A percentile compares a stretch with the other conserved stretches of the same genome.
Evolutionary conservation across 2,329 filamentous ascomycete genomes (phyloP).

Genomic region (Penicillium sp.): DNA sequence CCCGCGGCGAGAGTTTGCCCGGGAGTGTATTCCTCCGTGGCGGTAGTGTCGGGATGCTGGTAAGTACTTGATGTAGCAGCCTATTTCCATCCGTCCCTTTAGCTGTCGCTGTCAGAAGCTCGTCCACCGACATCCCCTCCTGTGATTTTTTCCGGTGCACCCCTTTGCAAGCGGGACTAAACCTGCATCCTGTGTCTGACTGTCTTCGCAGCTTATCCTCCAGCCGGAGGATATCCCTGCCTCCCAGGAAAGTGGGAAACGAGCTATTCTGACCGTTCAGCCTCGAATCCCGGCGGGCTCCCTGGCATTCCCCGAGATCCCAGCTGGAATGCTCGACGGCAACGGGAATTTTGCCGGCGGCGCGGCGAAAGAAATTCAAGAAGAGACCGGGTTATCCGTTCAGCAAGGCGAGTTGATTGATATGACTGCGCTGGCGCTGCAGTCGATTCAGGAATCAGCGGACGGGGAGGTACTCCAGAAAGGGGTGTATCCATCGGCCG

Average conservation of each 20-base stretch:
- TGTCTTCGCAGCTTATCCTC: conserved; percentile 50
- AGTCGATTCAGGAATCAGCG: conserved; percentile 15
- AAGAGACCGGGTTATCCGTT: conserved; percentile 57
- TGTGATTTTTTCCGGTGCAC: neutral
- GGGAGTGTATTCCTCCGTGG: conserved; percentile 58
- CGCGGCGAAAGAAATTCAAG: conserved; percentile 56
- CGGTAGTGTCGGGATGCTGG: conserved; percentile 58
- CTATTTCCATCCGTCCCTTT: neutral
- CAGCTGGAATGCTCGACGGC: conserved; percentile 61
- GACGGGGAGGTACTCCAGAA: conserved; percentile 44
- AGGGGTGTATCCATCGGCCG: conserved; percentile 54
- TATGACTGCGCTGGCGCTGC: conserved; percentile 52
- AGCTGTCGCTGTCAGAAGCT: neutral
- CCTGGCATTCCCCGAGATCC: conserved; percentile 55
- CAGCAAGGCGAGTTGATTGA: conserved; percentile 51
- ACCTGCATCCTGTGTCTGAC: neutral
- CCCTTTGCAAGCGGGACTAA: too few species aligned
- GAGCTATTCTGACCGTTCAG: conserved; percentile 56
- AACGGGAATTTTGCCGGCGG: conserved; percentile 52
- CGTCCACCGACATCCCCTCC: too few species aligned
- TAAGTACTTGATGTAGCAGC: conserved; percentile 30
- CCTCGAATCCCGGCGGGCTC: conserved; percentile 57
- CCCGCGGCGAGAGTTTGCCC: conserved; percentile 51
- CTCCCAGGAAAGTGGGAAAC: conserved; percentile 43
- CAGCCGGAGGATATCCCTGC: conserved; percentile 50